Evolutionary conservation across 345 rosid genomes (phyloP), one percentile per base, ranked within the genome.

Genomic region (Gossypioides kirkii): DNA sequence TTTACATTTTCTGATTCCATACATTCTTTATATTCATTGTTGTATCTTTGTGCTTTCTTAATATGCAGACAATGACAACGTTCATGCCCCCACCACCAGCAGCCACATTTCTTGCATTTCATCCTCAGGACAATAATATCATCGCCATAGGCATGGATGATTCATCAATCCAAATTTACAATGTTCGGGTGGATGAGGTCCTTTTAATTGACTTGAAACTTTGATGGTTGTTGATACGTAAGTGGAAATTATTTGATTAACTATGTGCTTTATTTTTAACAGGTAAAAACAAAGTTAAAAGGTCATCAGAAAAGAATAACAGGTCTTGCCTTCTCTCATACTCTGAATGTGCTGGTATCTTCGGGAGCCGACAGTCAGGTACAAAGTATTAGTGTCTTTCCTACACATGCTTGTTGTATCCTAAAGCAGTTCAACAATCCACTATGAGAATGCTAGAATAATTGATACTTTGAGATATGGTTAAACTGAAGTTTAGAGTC

Each of bases 361-460:
- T 90, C 98, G 6, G 98, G 98, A 65, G 98, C 97, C 46, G 96
- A 90, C 71, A 77, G 90, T 64, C 96, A 90, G 91, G 96, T 88
- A 62, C 74, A 80, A 74, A 45, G 6, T 60, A 72, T 72, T 23
- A 17, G 41, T 41, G 25, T 14, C 12, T 26, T 20, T 75, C 8
- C 20, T 10, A 8, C 17, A 42, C 36, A 32, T 56, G 32, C 55
- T 72, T 74, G 66, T 38, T 53, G 8, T 46, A 28, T 50, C 43
- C 14, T 58, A 61, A 50, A 73, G 49, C 42, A 67, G 22, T 62
- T 28, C 3, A 49, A 61, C 45, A 38, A 49, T 12, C 36, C 14
- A 50, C 43, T 23, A 28, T 49, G 68, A 9, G 49, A 62, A 67
- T 42, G 47, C 52, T 13, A 26, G 18, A 16, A 67, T 46, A 68